Base-by-base conservation (phyloP, 371 early-diverging fungal genomes). In the Syncephalastrum contaminatum region DNA sequence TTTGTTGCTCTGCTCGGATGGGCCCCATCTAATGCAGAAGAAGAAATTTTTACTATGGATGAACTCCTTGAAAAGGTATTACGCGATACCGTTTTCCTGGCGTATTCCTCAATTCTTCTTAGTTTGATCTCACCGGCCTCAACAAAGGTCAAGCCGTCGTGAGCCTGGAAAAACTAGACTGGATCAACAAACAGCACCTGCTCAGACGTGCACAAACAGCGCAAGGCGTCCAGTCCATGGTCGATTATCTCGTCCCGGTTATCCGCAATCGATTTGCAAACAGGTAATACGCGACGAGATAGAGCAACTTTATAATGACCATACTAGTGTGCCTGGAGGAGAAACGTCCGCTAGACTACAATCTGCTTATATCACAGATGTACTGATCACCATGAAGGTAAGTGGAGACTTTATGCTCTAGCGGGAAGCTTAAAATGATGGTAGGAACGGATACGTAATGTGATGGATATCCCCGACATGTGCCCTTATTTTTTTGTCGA, bases 1-100 rank as follows among this genome's bases (percentile, higher is more conserved):
- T 95, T 94, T 72, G 88, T 90, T 1, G 94, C 93, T 0, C 74
- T 92, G 16, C 71, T 95, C 13, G 96, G 97, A 21, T 94, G 95
- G 94, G 77, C 84, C 24, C 88, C 51, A n/a, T 46, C 93, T 7
- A 79, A 74, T 4, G 52, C 77, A 0, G 67, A 67, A 15, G 75
- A 84, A 48, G 58, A 58, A 21, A 48, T 57, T 30, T 61, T 92
- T 4, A 72, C 80, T 16, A 69, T 92, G 60, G 58, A 83, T 4
- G 87, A 90, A 46, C 64, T 94, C 16, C 78, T 88, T 6, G 59
- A 80, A 27, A 69, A 84, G 44, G 89, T 90, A 77, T 58, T 36
- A 51, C 27, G 0, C 0, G 8, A 18, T 14, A n/a, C 14, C 16
- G 42, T 7, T 10, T 10, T 45, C 15, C n/a, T 14, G 16, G 8